A percentile compares a stretch with the other conserved stretches of the same genome.
These are phyloP conservation scores for Microsporum ferrugineum DNA, from an alignment of 2,329 filamentous ascomycete genomes.

Conservation along the genomic window DNA sequence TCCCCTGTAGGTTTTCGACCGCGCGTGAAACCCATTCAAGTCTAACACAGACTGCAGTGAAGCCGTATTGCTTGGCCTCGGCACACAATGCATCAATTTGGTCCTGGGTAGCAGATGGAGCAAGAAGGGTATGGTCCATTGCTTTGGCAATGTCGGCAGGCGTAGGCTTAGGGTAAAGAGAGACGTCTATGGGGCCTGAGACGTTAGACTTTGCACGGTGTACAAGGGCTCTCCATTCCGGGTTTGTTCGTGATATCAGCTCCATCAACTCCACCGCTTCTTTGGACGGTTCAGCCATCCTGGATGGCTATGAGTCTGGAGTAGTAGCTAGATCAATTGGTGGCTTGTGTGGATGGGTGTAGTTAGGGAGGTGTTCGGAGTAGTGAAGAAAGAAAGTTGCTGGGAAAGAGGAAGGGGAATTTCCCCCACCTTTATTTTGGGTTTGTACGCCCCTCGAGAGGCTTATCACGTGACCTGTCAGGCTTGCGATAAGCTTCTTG, in stretches of 20 bases:
- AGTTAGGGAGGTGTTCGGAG: neutral
- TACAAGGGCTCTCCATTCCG: neutral
- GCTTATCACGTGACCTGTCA: neutral
- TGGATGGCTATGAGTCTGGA: neutral
- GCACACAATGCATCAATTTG: slow-evolving; percentile 45
- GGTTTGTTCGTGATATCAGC: neutral
- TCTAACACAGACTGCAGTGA: slow-evolving; percentile 46
- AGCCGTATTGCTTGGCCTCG: slow-evolving; percentile 39
- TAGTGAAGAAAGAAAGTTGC: neutral
- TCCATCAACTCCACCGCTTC: neutral
- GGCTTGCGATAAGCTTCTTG: neutral
- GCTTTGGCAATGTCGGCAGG: slow-evolving; percentile 23
- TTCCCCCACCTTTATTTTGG: neutral
- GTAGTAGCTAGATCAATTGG: neutral
- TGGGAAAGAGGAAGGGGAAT: neutral
- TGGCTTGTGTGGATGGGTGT: neutral
- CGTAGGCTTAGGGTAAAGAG: neutral
- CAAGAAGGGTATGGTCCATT: slow-evolving; percentile 36
- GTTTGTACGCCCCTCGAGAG: neutral
- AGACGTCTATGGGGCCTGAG: neutral
- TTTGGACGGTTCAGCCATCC: neutral
- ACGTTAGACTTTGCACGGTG: neutral
- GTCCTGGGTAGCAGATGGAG: slow-evolving; percentile 32
- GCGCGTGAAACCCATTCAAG: slow-evolving; percentile 42
- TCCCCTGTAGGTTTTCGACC: slow-evolving; percentile 37